Percentiles rank a stretch among this genome's conserved stretches.
These are phyloP conservation scores for Parmelia sp. DNA, from an alignment of 495 filamentous ascomycete genomes.

Conservation along the genomic window DNA sequence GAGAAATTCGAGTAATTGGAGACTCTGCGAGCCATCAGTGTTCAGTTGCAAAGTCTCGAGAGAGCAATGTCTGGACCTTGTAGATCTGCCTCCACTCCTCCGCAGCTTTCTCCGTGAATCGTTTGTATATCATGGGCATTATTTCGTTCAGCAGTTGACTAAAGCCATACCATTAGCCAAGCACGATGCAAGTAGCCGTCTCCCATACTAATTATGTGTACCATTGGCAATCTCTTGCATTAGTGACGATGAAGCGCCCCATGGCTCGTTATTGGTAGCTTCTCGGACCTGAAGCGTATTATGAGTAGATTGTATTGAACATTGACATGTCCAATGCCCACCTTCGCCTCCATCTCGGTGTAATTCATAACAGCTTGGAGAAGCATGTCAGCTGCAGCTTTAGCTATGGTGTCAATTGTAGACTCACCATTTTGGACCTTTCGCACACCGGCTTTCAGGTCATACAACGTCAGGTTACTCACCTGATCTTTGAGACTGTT, in stretches of 20 bases:
- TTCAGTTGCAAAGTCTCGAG: neutral
- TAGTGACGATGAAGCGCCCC: conserved; percentile 83
- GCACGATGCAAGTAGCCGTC: neutral
- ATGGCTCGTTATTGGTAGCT: conserved; percentile 96
- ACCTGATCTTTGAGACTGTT: conserved; percentile 79
- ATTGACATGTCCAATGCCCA: conserved; percentile 31
- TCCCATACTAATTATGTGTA: conserved; percentile 91
- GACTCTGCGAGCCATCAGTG: conserved; percentile 26
- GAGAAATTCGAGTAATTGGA: conserved; percentile 94
- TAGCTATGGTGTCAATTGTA: conserved; percentile 13
- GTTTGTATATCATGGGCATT: conserved; percentile 99
- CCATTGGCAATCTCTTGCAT: conserved; percentile 98
- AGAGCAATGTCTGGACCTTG: conserved; percentile 51
- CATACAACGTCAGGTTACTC: conserved; percentile 90
- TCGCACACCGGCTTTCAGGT: conserved; percentile 92
- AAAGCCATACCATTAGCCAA: conserved; percentile 7
- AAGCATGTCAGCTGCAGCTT: conserved; percentile 22
- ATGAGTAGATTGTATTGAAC: conserved; percentile 27
- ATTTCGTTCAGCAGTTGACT: conserved; percentile 98
- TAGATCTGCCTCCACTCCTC: conserved; percentile 99
- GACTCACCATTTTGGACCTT: conserved; percentile 95
- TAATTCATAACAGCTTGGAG: conserved; percentile 93
- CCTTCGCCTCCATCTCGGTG: conserved; percentile 99
- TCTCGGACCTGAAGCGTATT: conserved; percentile 64
- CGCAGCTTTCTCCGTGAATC: conserved; percentile 95